Percentiles rank a stretch among this genome's conserved stretches.
Evolutionary conservation across 1,139 yeast species (phyloP).

Genomic region (Lodderomyces pseudojiufengensis): DNA sequence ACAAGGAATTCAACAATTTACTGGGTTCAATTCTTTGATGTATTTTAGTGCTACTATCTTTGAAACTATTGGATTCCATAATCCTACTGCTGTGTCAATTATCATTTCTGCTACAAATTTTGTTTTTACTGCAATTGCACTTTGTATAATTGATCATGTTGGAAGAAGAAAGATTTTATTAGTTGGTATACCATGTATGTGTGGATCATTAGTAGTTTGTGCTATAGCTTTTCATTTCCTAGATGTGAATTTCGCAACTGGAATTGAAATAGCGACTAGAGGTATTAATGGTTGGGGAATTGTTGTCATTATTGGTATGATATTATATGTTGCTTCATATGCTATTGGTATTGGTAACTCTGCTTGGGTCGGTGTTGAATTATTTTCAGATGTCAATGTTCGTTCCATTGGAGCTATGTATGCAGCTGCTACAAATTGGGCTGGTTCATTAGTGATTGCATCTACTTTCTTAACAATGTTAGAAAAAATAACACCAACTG

Average conservation of each 20-base stretch:
- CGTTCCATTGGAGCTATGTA: conserved; percentile 89
- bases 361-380: conserved; percentile 97
- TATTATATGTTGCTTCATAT: conserved; percentile 80
- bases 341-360: conserved; percentile 95
- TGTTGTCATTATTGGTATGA: conserved; percentile 80
- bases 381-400: conserved; percentile 83
- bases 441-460: conserved; percentile 87
- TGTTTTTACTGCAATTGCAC: conserved; percentile 77
- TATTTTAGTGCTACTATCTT: conserved; percentile 89
- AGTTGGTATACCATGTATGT: conserved; percentile 77
- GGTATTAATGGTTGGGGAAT: conserved; percentile 82
- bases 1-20: conserved; percentile 93
- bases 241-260: conserved; percentile 52
- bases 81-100: conserved; percentile 90
- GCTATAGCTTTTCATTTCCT: conserved; percentile 88
- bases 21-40: conserved; percentile 94
- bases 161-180: conserved; percentile 82
- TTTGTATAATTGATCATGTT: conserved; percentile 74
- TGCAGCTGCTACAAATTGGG: conserved; percentile 96
- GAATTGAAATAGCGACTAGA: conserved; percentile 39
- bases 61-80: conserved; percentile 79
- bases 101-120: conserved; percentile 92
- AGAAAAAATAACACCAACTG: conserved; percentile 88
- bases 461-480: conserved; percentile 93
- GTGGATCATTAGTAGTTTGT: conserved; percentile 67